A percentile compares a stretch with the other conserved stretches of the same genome.
Conservation (phyloP, 1,284 basidiomycete species). For the Rhodotorula sp. region DNA sequence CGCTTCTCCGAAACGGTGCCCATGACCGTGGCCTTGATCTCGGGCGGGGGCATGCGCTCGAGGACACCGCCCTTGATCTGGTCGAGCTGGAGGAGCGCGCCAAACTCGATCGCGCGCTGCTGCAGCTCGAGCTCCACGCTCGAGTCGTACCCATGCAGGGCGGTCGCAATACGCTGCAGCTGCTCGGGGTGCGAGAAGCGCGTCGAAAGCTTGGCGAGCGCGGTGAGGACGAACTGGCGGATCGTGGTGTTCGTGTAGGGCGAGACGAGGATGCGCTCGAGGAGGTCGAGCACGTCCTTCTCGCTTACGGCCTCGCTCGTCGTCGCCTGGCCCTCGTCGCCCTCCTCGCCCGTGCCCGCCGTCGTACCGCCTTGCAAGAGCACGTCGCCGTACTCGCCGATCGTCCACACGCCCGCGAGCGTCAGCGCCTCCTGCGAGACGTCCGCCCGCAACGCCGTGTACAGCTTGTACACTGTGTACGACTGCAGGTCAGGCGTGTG, state of each 20-base stretch:
- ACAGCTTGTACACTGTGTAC: constrained; percentile 92
- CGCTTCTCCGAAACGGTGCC: constrained; percentile 79
- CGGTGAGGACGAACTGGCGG: constrained; percentile 88
- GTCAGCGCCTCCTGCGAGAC: constrained; percentile 97
- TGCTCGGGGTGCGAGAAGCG: constrained; percentile 64
- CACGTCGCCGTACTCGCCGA: constrained; percentile 95
- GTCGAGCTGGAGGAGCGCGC: constrained; percentile 73
- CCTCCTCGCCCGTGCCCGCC: constrained; percentile 74
- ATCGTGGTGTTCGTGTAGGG: constrained; percentile 90
- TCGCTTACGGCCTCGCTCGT: constrained; percentile 65
- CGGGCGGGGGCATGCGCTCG: constrained; percentile 97
- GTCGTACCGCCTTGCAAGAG: constrained; percentile 73
- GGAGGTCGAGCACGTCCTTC: constrained; percentile 79
- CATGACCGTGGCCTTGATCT: constrained; percentile 90
- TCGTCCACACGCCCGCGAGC: constrained; percentile 88
- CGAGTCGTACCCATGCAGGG: constrained; percentile 75
- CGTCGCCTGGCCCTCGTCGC: constrained; percentile 65
- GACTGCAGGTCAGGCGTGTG: constrained; percentile 97
- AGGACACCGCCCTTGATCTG: constrained; percentile 78
- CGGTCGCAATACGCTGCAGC: constrained; percentile 66
- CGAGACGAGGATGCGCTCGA: constrained; percentile 85
- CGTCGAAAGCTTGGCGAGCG: constrained; percentile 86
- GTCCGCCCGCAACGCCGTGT: constrained; percentile 81
- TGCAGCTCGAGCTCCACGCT: constrained; percentile 93
- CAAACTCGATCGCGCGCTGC: constrained; percentile 93